Percentiles rank a stretch among this genome's conserved stretches.
phyloP scores from a whole-genome alignment of 2,329 filamentous ascomycete species.

The Pseudocercospora eumusae region DNA sequence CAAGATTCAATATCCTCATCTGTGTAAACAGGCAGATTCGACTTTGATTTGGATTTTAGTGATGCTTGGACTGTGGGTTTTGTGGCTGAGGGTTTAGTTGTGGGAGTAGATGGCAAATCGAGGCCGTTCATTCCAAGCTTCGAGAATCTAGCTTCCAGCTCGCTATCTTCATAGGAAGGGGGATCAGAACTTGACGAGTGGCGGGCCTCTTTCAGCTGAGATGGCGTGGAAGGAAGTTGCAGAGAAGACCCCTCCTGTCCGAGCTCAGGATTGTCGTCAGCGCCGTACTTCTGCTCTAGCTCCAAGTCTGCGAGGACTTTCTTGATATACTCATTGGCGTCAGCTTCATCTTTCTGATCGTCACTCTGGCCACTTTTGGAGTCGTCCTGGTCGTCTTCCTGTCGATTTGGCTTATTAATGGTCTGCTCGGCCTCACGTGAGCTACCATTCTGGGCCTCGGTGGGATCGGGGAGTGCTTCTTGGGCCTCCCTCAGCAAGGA shows the following conservation, averaged over 20 bases:
- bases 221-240: conserved; percentile 39
- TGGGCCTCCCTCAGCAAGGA: conserved; percentile 46
- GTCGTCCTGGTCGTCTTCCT: conserved; percentile 10
- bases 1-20: conserved; percentile 74
- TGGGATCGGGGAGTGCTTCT: conserved; percentile 41
- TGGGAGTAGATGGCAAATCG: conserved; percentile 51
- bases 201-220: conserved; percentile 27
- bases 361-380: conserved; percentile 21
- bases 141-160: conserved; percentile 49
- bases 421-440: conserved; percentile 10
- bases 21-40: conserved; percentile 49
- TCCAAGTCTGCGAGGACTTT: conserved; percentile 51
- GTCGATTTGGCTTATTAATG: conserved; percentile 3
- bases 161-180: conserved; percentile 44
- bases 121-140: conserved; percentile 48
- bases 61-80: conserved; percentile 29
- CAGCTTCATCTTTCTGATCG: conserved; percentile 41
- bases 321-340: conserved; percentile 51
- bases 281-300: conserved; percentile 45
- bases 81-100: conserved; percentile 42
- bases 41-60: conserved; percentile 35
- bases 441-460: conserved; percentile 25
- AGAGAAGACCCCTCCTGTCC: conserved; percentile 20
- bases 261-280: background rate
- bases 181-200: conserved; percentile 27